These are phyloP conservation scores for Colletotrichum agaves DNA, from an alignment of 2,329 filamentous ascomycete species.

Conservation along the genomic window DNA sequence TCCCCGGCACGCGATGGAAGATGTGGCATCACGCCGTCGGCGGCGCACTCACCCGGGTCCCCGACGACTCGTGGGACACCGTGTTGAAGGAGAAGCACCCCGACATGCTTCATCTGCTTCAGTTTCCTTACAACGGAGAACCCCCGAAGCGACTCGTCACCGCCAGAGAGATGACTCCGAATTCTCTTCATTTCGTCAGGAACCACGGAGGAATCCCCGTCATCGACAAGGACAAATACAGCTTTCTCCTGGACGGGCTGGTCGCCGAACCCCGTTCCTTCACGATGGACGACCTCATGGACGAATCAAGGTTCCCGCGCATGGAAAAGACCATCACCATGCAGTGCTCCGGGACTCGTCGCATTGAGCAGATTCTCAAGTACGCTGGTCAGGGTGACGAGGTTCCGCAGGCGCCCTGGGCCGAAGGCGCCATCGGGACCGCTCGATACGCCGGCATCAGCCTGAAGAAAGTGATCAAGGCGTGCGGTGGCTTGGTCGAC, in stretches of 20 bases:
- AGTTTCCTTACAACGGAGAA: slow-evolving; percentile 74
- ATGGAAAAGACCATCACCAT: slow-evolving; percentile 69
- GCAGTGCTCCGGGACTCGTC: slow-evolving; percentile 75
- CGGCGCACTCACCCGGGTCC: slow-evolving; percentile 54
- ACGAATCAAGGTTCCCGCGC: slow-evolving; percentile 69
- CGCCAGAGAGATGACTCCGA: slow-evolving; percentile 68
- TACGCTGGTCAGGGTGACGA: slow-evolving; percentile 77
- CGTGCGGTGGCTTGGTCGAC: slow-evolving; percentile 69
- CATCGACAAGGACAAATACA: slow-evolving; percentile 67
- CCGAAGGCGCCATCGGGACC: slow-evolving; percentile 75
- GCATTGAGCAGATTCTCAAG: slow-evolving; percentile 73
- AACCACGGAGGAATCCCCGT: slow-evolving; percentile 79
- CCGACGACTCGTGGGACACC: slow-evolving; percentile 67
- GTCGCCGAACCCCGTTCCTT: slow-evolving; percentile 68
- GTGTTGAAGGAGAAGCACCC: slow-evolving; percentile 67
- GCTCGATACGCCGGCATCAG: slow-evolving; percentile 71
- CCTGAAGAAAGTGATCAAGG: slow-evolving; percentile 76
- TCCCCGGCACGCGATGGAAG: slow-evolving; percentile 67
- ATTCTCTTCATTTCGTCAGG: slow-evolving; percentile 70
- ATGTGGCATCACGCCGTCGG: slow-evolving; percentile 64
- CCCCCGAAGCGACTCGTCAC: slow-evolving; percentile 67
- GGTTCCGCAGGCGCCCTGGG: slow-evolving; percentile 65
- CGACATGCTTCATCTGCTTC: slow-evolving; percentile 70
- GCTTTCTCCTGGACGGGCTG: slow-evolving; percentile 67
- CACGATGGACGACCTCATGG: slow-evolving; percentile 68